Conservation (phyloP, 805 yeast species). For the Metschnikowia amazonensis region DNA sequence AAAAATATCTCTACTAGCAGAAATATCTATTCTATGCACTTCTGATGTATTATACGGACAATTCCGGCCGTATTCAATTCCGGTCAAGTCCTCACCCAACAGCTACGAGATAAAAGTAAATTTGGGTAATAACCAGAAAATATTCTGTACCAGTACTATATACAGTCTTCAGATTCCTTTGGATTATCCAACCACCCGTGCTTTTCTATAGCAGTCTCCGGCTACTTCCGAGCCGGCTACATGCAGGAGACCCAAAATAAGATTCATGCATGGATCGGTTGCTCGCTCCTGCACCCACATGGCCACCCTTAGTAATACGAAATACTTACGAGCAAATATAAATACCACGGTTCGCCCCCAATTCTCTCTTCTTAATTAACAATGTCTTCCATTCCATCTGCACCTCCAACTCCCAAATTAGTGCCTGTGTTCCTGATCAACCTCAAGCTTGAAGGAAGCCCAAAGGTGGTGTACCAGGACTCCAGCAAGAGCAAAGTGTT, state of each 20-base stretch:
- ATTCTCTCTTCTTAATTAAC: neutral
- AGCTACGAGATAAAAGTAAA: no score
- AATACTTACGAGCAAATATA: neutral
- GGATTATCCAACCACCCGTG: no score
- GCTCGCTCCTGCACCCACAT: neutral
- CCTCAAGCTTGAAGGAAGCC: conserved; percentile 24
- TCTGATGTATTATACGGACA: no score
- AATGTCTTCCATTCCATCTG: neutral
- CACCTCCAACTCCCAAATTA: conserved; percentile 21
- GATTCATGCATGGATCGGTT: neutral
- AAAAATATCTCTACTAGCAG: no score
- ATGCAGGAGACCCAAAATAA: neutral
- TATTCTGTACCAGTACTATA: no score
- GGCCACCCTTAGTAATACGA: neutral
- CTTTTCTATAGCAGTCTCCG: no score
- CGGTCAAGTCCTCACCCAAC: no score
- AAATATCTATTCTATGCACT: no score
- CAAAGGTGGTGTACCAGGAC: conserved; percentile 19
- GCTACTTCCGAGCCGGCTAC: neutral
- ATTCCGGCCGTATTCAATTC: no score
- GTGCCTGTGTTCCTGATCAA: conserved; percentile 31
- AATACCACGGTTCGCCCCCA: neutral
- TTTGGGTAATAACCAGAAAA: no score
- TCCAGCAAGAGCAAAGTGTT: conserved; percentile 19
- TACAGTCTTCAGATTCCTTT: no score